Evolutionary conservation across 192 early-diverging fungal species (phyloP), one percentile per base, ranked within the genome.

Genomic region (Backusella macrospora): DNA sequence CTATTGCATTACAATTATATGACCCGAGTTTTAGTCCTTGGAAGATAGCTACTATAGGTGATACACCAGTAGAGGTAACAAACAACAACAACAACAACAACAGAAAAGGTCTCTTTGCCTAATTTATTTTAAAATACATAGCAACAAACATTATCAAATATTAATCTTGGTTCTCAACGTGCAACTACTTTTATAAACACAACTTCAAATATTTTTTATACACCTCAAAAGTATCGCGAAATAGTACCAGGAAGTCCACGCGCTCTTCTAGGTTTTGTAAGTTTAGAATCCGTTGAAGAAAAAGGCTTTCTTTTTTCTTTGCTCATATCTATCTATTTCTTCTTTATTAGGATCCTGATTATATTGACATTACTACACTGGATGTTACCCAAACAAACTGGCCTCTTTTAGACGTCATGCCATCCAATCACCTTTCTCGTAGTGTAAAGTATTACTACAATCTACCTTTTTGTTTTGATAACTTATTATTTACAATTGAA

Each of bases 201-300:
- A 5, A 45, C 69, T 21, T 71, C 55, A 14, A 65, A 8, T 21
- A 39, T 76, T 16, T 71, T 42, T 18, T 76, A 71, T 42, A 63
- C 45, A 5, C 75, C 75, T 6, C 16, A 4, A 13, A 49, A 48
- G 6, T 76, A 76, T 39, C 14, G 38, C 26, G 75, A 69, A 14
- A 71, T 76, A 14, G 5, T 12, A 23, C 75, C 69, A 21, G 49
- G 42, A 29, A 52, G 64, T 13, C 21, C 46, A 59, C 38, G 44
- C 16, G 64, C 75, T 3, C 15, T 76, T n/a, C 15, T 76, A 49
- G 75, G 75, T 15, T 43, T 76, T 34, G 75, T 76, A 65, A 71
- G 75, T 5, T 42, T n/a, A 29, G 26, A 55, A 55, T 26, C 21
- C 10, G 23, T 3, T 9, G 18, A 55, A 26, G 29, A 34, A 34